A percentile compares a stretch with the other conserved stretches of the same genome.
Evolutionary conservation across 1,284 basidiomycete species (phyloP).

Genomic region (Ustilago bromivora): DNA sequence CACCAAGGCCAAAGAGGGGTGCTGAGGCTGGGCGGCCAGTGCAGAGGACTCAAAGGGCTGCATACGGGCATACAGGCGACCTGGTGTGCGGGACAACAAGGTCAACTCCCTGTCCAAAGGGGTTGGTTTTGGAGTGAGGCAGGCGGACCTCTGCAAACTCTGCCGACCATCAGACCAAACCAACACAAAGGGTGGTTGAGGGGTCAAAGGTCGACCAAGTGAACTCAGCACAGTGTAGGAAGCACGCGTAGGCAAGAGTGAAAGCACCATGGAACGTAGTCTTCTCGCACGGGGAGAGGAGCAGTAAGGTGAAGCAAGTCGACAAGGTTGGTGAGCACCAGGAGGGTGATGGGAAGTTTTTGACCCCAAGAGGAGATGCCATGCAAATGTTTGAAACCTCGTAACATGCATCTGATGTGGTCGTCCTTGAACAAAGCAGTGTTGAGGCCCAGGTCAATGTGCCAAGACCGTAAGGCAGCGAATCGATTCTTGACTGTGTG

Average conservation of each 20-base stretch:
- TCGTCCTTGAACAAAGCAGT: background rate
- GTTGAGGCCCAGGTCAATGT: background rate
- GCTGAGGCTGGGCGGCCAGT: too few species aligned
- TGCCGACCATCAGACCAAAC: background rate
- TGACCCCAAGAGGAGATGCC: background rate
- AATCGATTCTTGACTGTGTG: background rate
- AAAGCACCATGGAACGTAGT: background rate
- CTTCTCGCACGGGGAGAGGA: background rate
- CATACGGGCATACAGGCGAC: background rate
- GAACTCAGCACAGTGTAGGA: constrained; percentile 4
- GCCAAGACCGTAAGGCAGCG: background rate
- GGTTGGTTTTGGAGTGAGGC: background rate
- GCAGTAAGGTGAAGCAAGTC: background rate
- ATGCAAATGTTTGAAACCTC: background rate
- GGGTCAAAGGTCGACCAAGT: constrained; percentile 2
- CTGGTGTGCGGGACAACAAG: background rate
- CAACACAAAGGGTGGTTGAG: background rate
- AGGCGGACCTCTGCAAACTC: background rate
- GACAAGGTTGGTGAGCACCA: background rate
- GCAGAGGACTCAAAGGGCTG: background rate
- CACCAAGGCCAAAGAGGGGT: background rate
- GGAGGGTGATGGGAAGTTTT: background rate
- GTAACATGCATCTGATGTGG: background rate
- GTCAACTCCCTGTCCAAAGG: background rate
- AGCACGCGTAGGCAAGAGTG: background rate